Evolutionary conservation across 768 basidiomycete genomes (phyloP).

Genomic region (Termitomyces sp.): DNA sequence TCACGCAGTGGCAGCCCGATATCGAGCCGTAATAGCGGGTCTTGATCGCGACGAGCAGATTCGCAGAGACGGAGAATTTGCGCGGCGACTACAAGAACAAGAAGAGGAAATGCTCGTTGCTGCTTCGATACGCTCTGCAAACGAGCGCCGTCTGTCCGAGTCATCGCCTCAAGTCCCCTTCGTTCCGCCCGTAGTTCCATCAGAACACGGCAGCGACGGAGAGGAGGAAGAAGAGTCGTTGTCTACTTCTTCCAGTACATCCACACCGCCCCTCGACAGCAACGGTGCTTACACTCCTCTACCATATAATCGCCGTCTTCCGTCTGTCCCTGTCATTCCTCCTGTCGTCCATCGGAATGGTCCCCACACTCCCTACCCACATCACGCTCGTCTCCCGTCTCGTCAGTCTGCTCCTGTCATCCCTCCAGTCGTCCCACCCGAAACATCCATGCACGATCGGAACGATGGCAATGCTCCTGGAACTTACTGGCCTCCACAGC

Average conservation of each 20-base stretch:
- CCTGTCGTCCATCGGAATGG: neutral
- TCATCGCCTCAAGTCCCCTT: neutral
- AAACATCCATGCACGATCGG: neutral
- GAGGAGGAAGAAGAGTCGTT: neutral
- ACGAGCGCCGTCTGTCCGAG: too few relatives aligned
- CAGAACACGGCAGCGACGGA: neutral
- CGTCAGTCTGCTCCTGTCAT: neutral
- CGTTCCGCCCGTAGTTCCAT: neutral
- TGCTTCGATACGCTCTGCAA: neutral
- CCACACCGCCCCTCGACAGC: neutral
- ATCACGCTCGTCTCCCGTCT: neutral
- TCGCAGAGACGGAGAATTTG: neutral
- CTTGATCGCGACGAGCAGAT: neutral
- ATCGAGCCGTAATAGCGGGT: too few relatives aligned
- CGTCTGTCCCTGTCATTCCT: neutral
- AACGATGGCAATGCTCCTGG: too few relatives aligned
- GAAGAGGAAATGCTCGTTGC: neutral
- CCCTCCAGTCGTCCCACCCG: neutral
- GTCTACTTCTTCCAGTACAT: neutral
- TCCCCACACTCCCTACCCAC: neutral
- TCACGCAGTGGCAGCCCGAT: neutral
- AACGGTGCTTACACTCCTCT: neutral
- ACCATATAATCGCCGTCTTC: neutral
- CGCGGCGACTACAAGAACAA: neutral
- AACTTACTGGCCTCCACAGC: neutral